A percentile compares a stretch with the other conserved stretches of the same genome.
Conservation (phyloP, 2,329 filamentous ascomycete species). For the Trematosphaeria pertusa region DNA sequence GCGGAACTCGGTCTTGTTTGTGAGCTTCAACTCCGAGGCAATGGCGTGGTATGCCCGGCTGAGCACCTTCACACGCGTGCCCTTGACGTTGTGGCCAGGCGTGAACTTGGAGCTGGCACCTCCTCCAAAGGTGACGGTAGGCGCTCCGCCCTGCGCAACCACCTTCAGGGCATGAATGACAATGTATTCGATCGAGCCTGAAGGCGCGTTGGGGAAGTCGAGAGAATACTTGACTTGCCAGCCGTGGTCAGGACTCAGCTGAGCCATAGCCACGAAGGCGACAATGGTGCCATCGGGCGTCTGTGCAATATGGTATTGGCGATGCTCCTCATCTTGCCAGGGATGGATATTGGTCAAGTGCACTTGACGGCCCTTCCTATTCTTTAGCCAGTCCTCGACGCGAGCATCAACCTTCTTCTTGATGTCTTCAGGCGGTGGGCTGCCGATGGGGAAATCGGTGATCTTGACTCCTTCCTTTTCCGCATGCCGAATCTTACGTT, state of each 20-base stretch:
- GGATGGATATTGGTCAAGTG: conserved; percentile 89
- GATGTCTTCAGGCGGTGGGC: conserved; percentile 69
- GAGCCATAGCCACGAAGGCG: conserved; percentile 81
- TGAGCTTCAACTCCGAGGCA: conserved; percentile 80
- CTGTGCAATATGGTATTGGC: conserved; percentile 83
- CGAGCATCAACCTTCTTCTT: conserved; percentile 73
- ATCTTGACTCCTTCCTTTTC: conserved; percentile 86
- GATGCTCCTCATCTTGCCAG: conserved; percentile 83
- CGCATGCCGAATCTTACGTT: conserved; percentile 79
- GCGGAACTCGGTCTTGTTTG: conserved; percentile 86
- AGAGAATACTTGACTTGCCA: conserved; percentile 98
- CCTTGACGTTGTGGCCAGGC: conserved; percentile 81
- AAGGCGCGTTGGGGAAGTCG: conserved; percentile 87
- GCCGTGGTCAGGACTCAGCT: conserved; percentile 79
- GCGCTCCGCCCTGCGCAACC: conserved; percentile 64
- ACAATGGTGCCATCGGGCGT: conserved; percentile 75
- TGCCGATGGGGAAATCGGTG: conserved; percentile 71
- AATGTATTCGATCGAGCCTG: conserved; percentile 83
- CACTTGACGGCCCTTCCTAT: conserved; percentile 84
- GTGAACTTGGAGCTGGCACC: conserved; percentile 78
- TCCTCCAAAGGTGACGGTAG: conserved; percentile 82
- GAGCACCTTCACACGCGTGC: conserved; percentile 80
- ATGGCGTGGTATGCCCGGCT: conserved; percentile 82
- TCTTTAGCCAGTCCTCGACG: conserved; percentile 79
- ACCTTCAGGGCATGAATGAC: conserved; percentile 74